phyloP scores from a whole-genome alignment of 345 rosid genomes.

The Theobroma cacao region DNA sequence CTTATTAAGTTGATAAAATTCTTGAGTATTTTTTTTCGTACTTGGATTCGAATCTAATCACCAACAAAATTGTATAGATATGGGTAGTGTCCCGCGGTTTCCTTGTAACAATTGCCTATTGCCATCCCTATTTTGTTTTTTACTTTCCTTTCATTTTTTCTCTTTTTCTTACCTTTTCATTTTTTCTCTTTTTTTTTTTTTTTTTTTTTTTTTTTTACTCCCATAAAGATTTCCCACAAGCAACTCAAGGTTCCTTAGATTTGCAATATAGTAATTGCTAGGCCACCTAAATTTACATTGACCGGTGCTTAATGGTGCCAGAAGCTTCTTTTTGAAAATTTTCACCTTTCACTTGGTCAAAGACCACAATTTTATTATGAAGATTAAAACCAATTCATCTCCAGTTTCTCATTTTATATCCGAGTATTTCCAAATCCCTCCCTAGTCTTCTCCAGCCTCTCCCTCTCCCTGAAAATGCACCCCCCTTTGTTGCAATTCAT shows the following conservation, averaged over 20 bases:
- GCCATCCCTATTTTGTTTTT: too few relatives aligned
- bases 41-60: too few relatives aligned
- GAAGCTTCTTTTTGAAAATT: conserved; percentile 24
- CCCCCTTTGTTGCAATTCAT: neutral
- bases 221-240: neutral
- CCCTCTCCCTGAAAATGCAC: conserved; percentile 14
- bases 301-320: conserved; percentile 4
- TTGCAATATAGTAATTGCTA: neutral
- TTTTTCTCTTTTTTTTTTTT: too few relatives aligned
- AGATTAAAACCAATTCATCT: conserved; percentile 6
- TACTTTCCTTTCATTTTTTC: too few relatives aligned
- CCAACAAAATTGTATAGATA: too few relatives aligned
- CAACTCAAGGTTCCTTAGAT: neutral
- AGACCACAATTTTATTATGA: neutral
- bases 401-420: conserved; percentile 4
- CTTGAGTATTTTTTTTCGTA: too few relatives aligned
- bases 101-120: too few relatives aligned
- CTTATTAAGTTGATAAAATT: too few relatives aligned
- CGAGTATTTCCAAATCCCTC: neutral
- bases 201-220: too few relatives aligned
- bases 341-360: neutral
- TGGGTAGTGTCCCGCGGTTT: too few relatives aligned
- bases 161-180: too few relatives aligned
- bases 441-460: neutral
- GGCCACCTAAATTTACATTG: conserved; percentile 4